A percentile compares a stretch with the other conserved stretches of the same genome.
These are phyloP conservation scores for Podaxis sp. DNA, from an alignment of 768 basidiomycete genomes.

Conservation along the genomic window DNA sequence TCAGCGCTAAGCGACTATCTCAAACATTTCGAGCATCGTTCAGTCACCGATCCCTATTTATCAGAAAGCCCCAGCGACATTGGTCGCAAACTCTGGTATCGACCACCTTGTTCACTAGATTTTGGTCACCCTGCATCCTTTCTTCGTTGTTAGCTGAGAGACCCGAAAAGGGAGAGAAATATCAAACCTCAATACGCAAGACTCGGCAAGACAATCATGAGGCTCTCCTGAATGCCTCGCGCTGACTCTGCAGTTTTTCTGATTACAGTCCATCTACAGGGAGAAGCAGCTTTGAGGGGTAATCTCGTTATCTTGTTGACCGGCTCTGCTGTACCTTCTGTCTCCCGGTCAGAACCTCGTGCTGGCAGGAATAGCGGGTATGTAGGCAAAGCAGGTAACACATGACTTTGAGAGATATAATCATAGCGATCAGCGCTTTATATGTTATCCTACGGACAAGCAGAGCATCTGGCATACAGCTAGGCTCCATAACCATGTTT, in stretches of 20 bases:
- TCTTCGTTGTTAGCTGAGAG: not conserved
- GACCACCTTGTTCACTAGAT: not conserved
- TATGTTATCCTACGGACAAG: not conserved
- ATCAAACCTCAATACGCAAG: slow-evolving; percentile 5
- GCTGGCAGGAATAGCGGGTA: slow-evolving; percentile 9
- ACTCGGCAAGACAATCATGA: slow-evolving; percentile 1
- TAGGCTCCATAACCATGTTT: too few relatives aligned
- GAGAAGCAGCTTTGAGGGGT: not conserved
- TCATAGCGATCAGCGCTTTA: not conserved
- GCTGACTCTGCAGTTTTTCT: slow-evolving; percentile 2
- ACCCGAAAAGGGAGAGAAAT: not conserved
- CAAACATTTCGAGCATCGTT: too few relatives aligned
- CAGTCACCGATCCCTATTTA: not conserved
- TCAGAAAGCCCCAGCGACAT: slow-evolving; percentile 10
- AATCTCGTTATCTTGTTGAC: too few relatives aligned
- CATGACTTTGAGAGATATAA: not conserved
- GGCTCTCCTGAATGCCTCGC: not conserved
- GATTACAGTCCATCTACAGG: slow-evolving; percentile 3
- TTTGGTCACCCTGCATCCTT: slow-evolving; percentile 8
- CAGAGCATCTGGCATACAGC: too few relatives aligned
- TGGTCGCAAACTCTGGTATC: slow-evolving; percentile 3
- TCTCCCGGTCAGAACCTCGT: slow-evolving; percentile 4
- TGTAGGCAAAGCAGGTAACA: slow-evolving; percentile 11
- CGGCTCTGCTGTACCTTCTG: not conserved
- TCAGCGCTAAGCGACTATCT: too few relatives aligned